Evolutionary conservation across 2,329 filamentous ascomycete species (phyloP).

Genomic region (Aspergillus ochraceoroseus): DNA sequence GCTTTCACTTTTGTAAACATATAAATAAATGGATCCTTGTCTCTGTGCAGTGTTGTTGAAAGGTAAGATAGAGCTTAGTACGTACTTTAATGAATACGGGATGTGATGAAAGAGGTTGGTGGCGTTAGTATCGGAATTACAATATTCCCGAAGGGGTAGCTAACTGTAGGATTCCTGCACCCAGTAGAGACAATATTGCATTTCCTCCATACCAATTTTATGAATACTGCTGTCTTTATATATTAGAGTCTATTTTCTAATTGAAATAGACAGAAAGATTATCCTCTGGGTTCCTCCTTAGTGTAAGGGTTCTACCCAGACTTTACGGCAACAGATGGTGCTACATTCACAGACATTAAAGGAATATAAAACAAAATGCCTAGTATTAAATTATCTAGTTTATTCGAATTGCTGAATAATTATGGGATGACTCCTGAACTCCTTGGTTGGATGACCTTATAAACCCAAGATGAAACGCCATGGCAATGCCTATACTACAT

Average conservation of each 20-base stretch:
- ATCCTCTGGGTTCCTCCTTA: too few species aligned
- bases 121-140: background rate
- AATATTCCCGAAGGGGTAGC: too few species aligned
- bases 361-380: background rate
- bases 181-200: too few species aligned
- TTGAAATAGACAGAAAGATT: too few species aligned
- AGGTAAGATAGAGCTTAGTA: background rate
- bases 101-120: constrained; percentile 5
- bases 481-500: constrained; percentile 27
- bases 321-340: too few species aligned
- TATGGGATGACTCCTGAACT: constrained; percentile 12
- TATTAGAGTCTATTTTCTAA: too few species aligned
- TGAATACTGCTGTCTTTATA: too few species aligned
- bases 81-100: background rate
- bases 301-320: too few species aligned
- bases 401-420: background rate
- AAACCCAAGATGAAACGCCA: constrained; percentile 21
- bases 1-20: constrained; percentile 3
- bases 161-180: too few species aligned
- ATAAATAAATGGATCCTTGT: background rate
- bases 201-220: too few species aligned
- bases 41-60: background rate
- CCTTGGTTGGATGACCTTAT: constrained; percentile 14
- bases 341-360: too few species aligned
- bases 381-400: background rate